Conservation (phyloP, 176 grass and related monocot species). For the Carex scoparia region DNA sequence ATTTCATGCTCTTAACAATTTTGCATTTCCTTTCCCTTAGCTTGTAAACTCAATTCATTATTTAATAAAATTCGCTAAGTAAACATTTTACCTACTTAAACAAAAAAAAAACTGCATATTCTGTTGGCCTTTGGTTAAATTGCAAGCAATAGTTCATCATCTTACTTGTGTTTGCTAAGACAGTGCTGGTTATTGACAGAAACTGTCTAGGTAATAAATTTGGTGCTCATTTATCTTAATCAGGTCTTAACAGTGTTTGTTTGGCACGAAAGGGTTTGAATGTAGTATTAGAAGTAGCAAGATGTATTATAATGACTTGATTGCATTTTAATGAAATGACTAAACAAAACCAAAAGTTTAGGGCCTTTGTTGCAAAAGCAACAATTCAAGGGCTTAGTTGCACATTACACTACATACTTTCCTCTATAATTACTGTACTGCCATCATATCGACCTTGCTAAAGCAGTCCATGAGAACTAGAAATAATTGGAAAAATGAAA, state of each 20-base stretch:
- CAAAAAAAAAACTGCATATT: background rate
- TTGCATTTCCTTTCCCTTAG: background rate
- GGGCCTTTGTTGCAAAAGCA: background rate
- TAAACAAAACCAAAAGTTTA: background rate
- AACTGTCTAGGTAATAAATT: background rate
- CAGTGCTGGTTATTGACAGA: background rate
- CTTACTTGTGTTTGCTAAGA: background rate
- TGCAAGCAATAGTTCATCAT: background rate
- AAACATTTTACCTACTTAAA: too few relatives aligned
- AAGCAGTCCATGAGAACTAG: background rate
- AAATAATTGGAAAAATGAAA: background rate
- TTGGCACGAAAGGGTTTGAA: background rate
- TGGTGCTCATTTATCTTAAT: background rate
- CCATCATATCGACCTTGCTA: background rate
- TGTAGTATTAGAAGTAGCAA: background rate
- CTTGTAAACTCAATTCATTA: too few relatives aligned
- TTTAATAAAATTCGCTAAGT: too few relatives aligned
- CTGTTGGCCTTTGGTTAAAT: background rate
- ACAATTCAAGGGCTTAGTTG: background rate
- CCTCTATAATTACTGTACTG: background rate
- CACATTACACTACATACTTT: background rate
- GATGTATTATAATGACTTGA: background rate
- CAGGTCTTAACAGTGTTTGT: background rate
- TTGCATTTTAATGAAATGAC: background rate
- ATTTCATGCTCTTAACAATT: background rate